Base-by-base conservation (phyloP, 352 stramenopile genomes). In the Pythium graminicola region DNA sequence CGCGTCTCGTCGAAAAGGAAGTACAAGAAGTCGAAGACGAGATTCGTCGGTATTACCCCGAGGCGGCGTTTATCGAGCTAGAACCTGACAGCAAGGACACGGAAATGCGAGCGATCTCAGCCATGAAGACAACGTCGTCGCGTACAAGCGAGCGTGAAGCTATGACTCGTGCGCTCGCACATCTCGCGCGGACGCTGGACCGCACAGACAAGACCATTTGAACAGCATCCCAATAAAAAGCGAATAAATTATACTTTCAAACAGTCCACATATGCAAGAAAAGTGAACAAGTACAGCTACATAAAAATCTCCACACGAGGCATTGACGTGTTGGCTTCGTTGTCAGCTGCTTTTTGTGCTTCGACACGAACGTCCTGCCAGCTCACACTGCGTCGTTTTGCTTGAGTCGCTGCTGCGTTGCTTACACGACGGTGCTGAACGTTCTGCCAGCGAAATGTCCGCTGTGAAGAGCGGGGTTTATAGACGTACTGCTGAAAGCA, bases 21-120 rank as follows among this genome's bases (percentile, higher is more conserved):
- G 89, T 99, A 6, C 79, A 96, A 53, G 83, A 97, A 54, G 94
- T 98, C n/a, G 94, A 99, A 75, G 78, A 87, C 19, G 82, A 95
- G 59, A 98, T 99, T 56, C 81, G 82, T 19, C 61, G 65, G 46
- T 80, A 84, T 55, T 97, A 98, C 77, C 95, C 95, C 2, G 88
- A 95, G 48, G 94, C 95, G 0, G 89, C 94, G 31, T 99, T 97
- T 70, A 99, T 99, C 52, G 95, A 99, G 61, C 76, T 99, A 23
- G 95, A 99, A 71, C 94, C 94, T 19, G 96, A 98, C 77, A 91
- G 80, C 70, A 93, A 93, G 47, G 80, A 91, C 57, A 89, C 82
- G 35, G 80, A 91, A 62, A 90, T 91, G 82, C 80, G 79, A 31
- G 82, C 82, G 16, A 81, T 93, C 44, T 72, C 73, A 52, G 86